Percentiles rank a stretch among this genome's conserved stretches.
phyloP scores from a whole-genome alignment of 306 rosid genomes.

The Albizia julibrissin region DNA sequence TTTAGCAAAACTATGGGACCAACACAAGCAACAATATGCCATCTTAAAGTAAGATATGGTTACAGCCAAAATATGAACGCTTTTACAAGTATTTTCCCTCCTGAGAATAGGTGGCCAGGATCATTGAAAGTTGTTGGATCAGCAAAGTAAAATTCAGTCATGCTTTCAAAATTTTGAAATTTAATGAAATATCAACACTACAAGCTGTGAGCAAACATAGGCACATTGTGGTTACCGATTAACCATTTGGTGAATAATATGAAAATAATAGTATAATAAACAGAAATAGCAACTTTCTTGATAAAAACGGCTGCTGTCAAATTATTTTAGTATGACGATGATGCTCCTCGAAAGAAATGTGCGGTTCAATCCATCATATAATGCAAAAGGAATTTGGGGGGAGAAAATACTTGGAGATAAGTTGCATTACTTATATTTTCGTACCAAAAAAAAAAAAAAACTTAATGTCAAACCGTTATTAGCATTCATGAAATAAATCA shows the following conservation, averaged over 20 bases:
- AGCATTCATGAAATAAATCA: conserved; percentile 7
- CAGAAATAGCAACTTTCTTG: not conserved
- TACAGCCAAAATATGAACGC: not conserved
- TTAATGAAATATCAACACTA: not conserved
- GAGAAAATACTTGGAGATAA: not conserved
- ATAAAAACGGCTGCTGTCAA: not conserved
- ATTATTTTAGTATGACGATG: not conserved
- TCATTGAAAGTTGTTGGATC: not conserved
- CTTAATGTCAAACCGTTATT: not conserved
- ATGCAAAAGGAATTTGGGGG: not conserved
- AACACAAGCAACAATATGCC: not conserved
- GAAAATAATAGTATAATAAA: no score
- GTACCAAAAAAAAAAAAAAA: not conserved
- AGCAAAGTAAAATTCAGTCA: not conserved
- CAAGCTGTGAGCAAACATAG: not conserved
- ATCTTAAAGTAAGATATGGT: not conserved
- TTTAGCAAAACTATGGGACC: no score
- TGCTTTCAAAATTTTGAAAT: not conserved
- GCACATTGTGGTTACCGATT: not conserved
- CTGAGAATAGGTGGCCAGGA: not conserved
- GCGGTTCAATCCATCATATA: not conserved
- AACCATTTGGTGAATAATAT: not conserved
- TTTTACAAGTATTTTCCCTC: not conserved
- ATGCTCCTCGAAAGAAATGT: not conserved
- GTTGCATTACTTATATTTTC: not conserved